These are phyloP conservation scores for Limnomonas spitsbergensis DNA, from an alignment of 139 green algal species.

Conservation along the genomic window DNA sequence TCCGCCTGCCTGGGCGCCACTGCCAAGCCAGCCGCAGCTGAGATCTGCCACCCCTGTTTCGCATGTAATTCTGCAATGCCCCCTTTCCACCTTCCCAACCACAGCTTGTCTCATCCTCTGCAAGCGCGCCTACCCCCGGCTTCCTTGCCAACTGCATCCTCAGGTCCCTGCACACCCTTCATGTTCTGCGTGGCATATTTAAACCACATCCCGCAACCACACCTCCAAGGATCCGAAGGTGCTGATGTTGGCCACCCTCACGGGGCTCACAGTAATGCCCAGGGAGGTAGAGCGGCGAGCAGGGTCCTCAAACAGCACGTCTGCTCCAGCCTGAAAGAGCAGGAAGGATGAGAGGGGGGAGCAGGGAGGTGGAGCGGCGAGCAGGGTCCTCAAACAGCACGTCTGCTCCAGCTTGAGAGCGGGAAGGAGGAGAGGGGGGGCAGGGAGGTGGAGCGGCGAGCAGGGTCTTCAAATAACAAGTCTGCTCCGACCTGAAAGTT, in stretches of 20 bases:
- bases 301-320: constrained; percentile 75
- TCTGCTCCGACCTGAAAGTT: constrained; percentile 67
- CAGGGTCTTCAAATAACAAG: constrained; percentile 71
- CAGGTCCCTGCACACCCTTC: too few species aligned
- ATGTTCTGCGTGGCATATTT: too few species aligned
- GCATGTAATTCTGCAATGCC: too few species aligned
- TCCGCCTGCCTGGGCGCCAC: too few species aligned
- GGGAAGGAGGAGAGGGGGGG: neutral
- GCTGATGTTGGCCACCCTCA: constrained; percentile 56
- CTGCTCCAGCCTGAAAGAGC: constrained; percentile 50
- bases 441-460: constrained; percentile 36
- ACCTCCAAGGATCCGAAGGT: constrained; percentile 59
- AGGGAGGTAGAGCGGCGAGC: constrained; percentile 51
- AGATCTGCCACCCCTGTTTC: too few species aligned
- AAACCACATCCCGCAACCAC: too few species aligned
- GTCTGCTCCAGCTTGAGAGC: neutral
- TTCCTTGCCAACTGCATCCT: too few species aligned
- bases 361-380: constrained; percentile 54
- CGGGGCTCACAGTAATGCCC: constrained; percentile 73
- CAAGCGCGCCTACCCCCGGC: too few species aligned
- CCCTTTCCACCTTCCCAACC: too few species aligned
- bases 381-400: constrained; percentile 61
- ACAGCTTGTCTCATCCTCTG: too few species aligned
- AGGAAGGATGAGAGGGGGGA: neutral
- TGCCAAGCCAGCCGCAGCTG: too few species aligned